Conservation (phyloP, 192 early-diverging fungal genomes). For the Mortierella antarctica region DNA sequence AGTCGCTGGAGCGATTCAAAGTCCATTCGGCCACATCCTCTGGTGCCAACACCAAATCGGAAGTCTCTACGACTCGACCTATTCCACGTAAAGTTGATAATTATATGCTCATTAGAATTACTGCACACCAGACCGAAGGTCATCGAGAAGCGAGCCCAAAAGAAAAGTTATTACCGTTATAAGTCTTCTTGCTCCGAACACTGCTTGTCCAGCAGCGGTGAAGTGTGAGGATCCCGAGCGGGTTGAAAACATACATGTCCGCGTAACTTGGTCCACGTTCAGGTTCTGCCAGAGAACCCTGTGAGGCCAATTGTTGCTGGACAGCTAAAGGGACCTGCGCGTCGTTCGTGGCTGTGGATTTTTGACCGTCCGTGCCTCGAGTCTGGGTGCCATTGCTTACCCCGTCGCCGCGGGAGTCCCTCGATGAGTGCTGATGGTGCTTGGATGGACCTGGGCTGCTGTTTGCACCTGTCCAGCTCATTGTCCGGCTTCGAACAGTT, state of each 20-base stretch:
- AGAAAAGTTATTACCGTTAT: conserved; percentile 40
- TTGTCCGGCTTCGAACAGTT: conserved; percentile 43
- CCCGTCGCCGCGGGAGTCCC: conserved; percentile 28
- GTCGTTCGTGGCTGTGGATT: conserved; percentile 24
- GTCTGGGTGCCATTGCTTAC: conserved; percentile 36
- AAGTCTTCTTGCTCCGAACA: conserved; percentile 53
- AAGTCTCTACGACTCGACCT: conserved; percentile 56
- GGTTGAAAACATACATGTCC: conserved; percentile 68
- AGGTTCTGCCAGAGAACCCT: conserved; percentile 42
- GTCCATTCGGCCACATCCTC: conserved; percentile 72
- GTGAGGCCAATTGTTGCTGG: conserved; percentile 43
- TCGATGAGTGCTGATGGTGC: conserved; percentile 7
- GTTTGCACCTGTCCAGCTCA: conserved; percentile 48
- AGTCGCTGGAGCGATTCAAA: conserved; percentile 56
- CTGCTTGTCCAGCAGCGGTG: conserved; percentile 65
- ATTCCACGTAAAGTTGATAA: conserved; percentile 1
- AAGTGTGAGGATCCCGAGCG: conserved; percentile 64
- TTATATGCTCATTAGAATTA: neutral
- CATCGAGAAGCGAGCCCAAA: neutral
- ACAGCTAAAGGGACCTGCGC: conserved; percentile 55
- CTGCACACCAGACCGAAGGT: neutral
- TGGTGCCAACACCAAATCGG: conserved; percentile 60
- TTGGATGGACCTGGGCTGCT: conserved; percentile 7
- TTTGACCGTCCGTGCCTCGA: conserved; percentile 45
- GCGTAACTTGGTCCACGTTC: conserved; percentile 56